These are phyloP conservation scores for Lichtheimia corymbifera DNA, from an alignment of 371 early-diverging fungal species.

Conservation along the genomic window DNA sequence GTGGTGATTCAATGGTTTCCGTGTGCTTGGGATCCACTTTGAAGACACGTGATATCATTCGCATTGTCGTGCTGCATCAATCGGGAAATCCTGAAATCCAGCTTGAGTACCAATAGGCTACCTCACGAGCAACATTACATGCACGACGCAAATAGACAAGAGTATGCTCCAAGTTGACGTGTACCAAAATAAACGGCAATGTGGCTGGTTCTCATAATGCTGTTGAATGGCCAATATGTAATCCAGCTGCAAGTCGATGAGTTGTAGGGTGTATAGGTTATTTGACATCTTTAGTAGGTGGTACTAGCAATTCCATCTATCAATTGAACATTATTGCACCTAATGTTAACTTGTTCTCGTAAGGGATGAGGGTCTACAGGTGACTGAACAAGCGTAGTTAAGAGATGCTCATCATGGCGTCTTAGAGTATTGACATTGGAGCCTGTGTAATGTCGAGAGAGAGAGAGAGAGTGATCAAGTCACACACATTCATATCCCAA, in stretches of 20 bases:
- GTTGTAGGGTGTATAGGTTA: constrained; percentile 37
- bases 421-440: too few relatives aligned
- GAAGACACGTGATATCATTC: constrained; percentile 82
- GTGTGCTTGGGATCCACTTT: constrained; percentile 90
- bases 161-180: constrained; percentile 92
- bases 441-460: too few relatives aligned
- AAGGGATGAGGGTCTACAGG: too few relatives aligned
- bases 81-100: constrained; percentile 63
- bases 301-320: background rate
- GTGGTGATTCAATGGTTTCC: too few relatives aligned
- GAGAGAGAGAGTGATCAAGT: too few relatives aligned
- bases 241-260: constrained; percentile 75
- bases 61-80: constrained; percentile 80
- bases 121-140: constrained; percentile 70
- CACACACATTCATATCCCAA: too few relatives aligned
- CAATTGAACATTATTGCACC: too few relatives aligned
- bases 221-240: constrained; percentile 90
- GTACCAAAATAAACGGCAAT: constrained; percentile 89
- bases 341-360: too few relatives aligned
- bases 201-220: constrained; percentile 81
- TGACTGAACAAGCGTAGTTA: too few relatives aligned
- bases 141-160: constrained; percentile 85
- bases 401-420: too few relatives aligned
- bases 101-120: constrained; percentile 83
- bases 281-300: constrained; percentile 19